Evolutionary conservation across 2,329 filamentous ascomycete genomes (phyloP), one percentile per base, ranked within the genome.

Genomic region (Celoporthe dispersa): DNA sequence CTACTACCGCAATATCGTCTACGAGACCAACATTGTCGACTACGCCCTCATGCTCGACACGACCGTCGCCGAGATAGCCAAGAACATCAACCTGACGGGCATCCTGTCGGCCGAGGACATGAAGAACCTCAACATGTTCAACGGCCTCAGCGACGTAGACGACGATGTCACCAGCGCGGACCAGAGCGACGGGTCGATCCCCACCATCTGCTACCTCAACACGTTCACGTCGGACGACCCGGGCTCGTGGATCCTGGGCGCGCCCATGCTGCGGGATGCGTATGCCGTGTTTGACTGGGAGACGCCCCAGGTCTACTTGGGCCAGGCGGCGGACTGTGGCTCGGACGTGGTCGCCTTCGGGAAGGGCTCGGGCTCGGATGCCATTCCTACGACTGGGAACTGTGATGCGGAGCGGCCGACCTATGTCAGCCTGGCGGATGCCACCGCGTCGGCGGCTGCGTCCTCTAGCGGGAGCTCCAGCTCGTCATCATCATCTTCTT

Each of bases 241-340:
- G 6, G 4, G 3, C 4, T 3, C 6, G 6, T 61, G 33, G 33
- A 2, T 61, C 35, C 33, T 61, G 3, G 57, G 57, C 7, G 57
- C 57, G 12, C 57, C 57, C 3, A 11, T 61, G 8, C 57, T 61
- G 22, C 31, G 57, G 16, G 57, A 61, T 37, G 57, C 57, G 2
- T 61, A 61, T 39, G 57, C 19, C 9, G 57, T 61, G 12, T 61
- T 61, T 39, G 57, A 61, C n/a, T 61, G 31, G 19, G 31, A 61
- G 57, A 4, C 12, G n/a, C 57, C 8, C 3, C 31, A 11, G n/a
- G 14, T 61, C 33, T 39, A n/a, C 7, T 19, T 61, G 22, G 57
- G 57, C 8, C 57, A 61, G n/a, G 57, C 57, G 9, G 33, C 33
- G 2, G 33, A 39, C 35, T 61, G 57, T 19, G 57, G 57, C 19